phyloP scores from a whole-genome alignment of 1,284 basidiomycete genomes.

The Fomes fomentarius region DNA sequence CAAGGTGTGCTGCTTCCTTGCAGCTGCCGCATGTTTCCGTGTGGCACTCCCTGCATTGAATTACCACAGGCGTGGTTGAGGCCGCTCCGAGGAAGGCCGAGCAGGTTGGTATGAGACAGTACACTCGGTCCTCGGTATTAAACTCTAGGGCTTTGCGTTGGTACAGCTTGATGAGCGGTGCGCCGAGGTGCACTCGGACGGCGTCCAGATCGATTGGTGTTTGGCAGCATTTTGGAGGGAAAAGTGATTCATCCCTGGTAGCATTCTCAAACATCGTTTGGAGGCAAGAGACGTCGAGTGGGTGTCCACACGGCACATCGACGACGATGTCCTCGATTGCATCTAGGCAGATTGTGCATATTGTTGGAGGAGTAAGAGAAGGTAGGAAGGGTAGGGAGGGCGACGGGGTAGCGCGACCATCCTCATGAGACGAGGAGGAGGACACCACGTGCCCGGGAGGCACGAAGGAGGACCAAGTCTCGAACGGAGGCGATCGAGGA shows the following conservation, averaged over 20 bases:
- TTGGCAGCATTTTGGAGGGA: conserved; percentile 26
- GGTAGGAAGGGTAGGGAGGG: too few relatives aligned
- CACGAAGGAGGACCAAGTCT: too few relatives aligned
- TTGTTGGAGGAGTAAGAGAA: not conserved
- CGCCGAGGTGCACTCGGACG: conserved; percentile 9
- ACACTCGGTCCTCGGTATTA: conserved; percentile 20
- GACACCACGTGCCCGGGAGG: too few relatives aligned
- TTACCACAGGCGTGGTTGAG: not conserved
- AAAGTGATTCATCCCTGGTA: conserved; percentile 20
- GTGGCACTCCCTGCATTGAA: conserved; percentile 7
- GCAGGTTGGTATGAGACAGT: conserved; percentile 21
- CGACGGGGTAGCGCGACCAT: too few relatives aligned
- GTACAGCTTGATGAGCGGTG: not conserved
- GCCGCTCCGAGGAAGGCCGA: conserved; percentile 21
- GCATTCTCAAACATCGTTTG: conserved; percentile 23
- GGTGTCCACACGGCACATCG: conserved; percentile 20
- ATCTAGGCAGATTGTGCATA: conserved; percentile 22
- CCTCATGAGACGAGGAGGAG: too few relatives aligned
- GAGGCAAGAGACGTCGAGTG: conserved; percentile 20
- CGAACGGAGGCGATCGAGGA: too few relatives aligned
- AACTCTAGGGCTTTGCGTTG: conserved; percentile 14
- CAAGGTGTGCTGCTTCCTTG: conserved; percentile 12
- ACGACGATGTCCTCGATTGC: conserved; percentile 8
- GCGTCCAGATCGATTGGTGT: conserved; percentile 10
- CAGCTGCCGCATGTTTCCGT: conserved; percentile 11